A percentile compares a stretch with the other conserved stretches of the same genome.
phyloP scores from a whole-genome alignment of 2,329 filamentous ascomycete genomes.

The Diaporthe sp. region DNA sequence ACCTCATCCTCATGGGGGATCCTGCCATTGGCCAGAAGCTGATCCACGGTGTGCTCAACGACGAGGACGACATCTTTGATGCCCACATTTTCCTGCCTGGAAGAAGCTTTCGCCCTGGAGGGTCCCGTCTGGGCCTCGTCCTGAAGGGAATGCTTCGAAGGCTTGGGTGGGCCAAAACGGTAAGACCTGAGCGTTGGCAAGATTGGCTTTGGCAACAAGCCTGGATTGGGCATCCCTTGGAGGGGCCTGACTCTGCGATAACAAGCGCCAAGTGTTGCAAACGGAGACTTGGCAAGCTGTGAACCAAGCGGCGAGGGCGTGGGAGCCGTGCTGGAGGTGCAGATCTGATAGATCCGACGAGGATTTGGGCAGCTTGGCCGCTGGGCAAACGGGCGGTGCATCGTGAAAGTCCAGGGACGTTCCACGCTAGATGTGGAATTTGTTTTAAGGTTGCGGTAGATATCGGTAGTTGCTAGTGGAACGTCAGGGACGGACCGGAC shows the following conservation, averaged over 20 bases:
- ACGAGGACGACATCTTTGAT: constrained; percentile 53
- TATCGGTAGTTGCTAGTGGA: constrained; percentile 17
- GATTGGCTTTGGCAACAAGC: constrained; percentile 25
- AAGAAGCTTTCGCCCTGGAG: constrained; percentile 3
- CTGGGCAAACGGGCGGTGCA: constrained; percentile 44
- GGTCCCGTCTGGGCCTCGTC: constrained; percentile 10
- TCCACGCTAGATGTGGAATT: constrained; percentile 20
- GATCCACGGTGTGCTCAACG: constrained; percentile 57
- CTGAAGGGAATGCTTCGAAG: constrained; percentile 18
- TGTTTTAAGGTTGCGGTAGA: constrained; percentile 29
- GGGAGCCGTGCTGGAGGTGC: constrained; percentile 29
- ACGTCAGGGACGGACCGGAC: constrained; percentile 28
- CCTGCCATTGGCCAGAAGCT: constrained; percentile 58
- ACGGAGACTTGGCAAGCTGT: constrained; percentile 42
- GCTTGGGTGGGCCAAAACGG: constrained; percentile 32
- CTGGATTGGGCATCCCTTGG: constrained; percentile 26
- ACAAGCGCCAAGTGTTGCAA: constrained; percentile 41
- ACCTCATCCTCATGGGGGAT: constrained; percentile 60
- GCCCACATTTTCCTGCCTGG: not conserved
- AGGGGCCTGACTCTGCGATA: constrained; percentile 33
- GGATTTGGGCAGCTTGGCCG: constrained; percentile 38
- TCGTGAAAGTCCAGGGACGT: constrained; percentile 36
- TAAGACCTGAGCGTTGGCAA: constrained; percentile 25
- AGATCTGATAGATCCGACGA: constrained; percentile 38
- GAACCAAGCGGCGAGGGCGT: constrained; percentile 16